Evolutionary conservation across 192 early-diverging fungal genomes (phyloP).

Genomic region (Phlyctochytrium arcticum): DNA sequence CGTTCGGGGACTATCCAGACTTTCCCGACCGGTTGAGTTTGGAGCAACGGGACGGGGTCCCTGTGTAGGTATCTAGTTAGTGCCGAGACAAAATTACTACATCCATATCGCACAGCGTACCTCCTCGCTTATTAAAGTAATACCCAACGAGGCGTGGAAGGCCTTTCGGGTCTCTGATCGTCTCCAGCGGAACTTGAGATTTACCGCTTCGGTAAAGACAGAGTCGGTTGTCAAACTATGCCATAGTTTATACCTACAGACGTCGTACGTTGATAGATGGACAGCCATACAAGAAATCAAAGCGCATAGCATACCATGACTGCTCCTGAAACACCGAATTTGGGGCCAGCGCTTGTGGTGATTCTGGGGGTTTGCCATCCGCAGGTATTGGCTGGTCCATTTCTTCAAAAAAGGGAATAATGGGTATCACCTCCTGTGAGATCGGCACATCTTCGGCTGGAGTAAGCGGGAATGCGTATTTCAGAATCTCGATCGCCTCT

Average conservation of each 20-base stretch:
- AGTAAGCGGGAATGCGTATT: no score
- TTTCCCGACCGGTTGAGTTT: no score
- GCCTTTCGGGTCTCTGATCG: slow-evolving; percentile 26
- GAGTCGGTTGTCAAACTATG: slow-evolving; percentile 22
- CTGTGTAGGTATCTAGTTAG: no score
- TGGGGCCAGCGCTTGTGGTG: slow-evolving; percentile 21
- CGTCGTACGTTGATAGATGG: no score
- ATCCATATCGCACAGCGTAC: no score
- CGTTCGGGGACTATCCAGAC: no score
- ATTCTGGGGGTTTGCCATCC: slow-evolving; percentile 2
- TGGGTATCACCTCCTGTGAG: no score
- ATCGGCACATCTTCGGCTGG: no score
- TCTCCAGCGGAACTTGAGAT: slow-evolving; percentile 45
- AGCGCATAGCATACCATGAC: slow-evolving; percentile 8
- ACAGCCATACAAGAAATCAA: no score
- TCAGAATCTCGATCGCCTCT: no score
- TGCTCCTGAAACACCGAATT: slow-evolving; percentile 12
- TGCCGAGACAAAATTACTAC: no score
- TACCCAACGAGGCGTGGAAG: slow-evolving; percentile 34
- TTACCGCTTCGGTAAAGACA: slow-evolving; percentile 26
- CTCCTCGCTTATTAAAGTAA: slow-evolving; percentile 27
- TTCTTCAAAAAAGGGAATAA: neutral
- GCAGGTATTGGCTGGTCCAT: neutral
- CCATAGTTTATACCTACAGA: slow-evolving; percentile 31
- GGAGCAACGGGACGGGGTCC: no score